Percentiles rank a stretch among this genome's conserved stretches.
phyloP scores from a whole-genome alignment of 164 flowering plant species.

The Malania oleifera region DNA sequence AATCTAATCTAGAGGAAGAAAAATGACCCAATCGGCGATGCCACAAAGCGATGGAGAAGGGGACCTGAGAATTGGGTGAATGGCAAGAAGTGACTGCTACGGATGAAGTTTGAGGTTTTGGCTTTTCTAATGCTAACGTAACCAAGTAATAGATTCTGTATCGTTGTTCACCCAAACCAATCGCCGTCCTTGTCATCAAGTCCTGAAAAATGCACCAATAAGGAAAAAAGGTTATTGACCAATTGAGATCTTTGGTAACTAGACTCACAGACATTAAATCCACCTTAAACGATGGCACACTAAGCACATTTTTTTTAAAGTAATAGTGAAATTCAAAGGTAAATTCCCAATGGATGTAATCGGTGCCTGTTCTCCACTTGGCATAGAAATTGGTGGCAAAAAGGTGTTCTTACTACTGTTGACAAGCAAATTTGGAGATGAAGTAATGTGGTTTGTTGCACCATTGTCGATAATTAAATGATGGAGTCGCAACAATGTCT shows the following conservation, averaged over 20 bases:
- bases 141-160: neutral
- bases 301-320: too few species aligned
- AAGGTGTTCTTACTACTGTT: neutral
- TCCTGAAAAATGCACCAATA: neutral
- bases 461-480: too few species aligned
- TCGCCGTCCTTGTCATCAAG: neutral
- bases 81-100: neutral
- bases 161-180: neutral
- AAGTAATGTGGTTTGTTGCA: too few species aligned
- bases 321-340: too few species aligned
- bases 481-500: too few species aligned
- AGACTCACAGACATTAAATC: too few species aligned
- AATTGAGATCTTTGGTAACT: too few species aligned
- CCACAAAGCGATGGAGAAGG: neutral
- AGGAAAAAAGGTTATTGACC: slow-evolving; percentile 2
- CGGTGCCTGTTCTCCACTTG: neutral
- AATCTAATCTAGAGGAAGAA: too few species aligned
- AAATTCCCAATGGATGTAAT: too few species aligned
- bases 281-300: too few species aligned
- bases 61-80: neutral
- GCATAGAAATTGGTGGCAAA: slow-evolving; percentile 2
- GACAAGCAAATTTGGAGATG: neutral
- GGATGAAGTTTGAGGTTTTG: neutral
- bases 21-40: too few species aligned
- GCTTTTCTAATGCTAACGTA: neutral